Evolutionary conservation across 805 yeast genomes (phyloP).

Genomic region (Wickerhamomyces ciferrii): DNA sequence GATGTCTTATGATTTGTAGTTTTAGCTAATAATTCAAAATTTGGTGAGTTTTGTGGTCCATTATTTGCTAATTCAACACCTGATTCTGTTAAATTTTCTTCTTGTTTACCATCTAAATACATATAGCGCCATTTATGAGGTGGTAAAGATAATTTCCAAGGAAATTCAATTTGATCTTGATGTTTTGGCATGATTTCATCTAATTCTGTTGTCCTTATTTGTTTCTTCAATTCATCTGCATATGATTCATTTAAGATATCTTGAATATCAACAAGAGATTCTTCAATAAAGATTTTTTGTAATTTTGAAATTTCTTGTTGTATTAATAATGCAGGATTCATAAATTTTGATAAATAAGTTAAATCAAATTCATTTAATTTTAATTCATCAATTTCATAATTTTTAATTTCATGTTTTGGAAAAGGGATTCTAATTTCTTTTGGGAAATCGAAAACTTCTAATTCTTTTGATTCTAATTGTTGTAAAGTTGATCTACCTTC

Average conservation of each 20-base stretch:
- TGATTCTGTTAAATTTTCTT: slow-evolving; percentile 24
- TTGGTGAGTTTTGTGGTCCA: slow-evolving; percentile 46
- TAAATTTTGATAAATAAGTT: slow-evolving; percentile 42
- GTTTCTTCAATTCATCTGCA: slow-evolving; percentile 38
- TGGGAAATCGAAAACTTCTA: slow-evolving; percentile 81
- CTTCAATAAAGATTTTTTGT: slow-evolving; percentile 50
- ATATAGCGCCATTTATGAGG: slow-evolving; percentile 88
- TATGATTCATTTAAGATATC: slow-evolving; percentile 56
- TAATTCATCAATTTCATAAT: slow-evolving; percentile 11
- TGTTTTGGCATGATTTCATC: slow-evolving; percentile 53
- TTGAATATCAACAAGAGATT: slow-evolving; percentile 63
- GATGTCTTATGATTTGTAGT: slow-evolving; percentile 24
- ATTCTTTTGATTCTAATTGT: slow-evolving; percentile 68
- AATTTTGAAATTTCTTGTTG: slow-evolving; percentile 34
- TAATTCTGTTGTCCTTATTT: slow-evolving; percentile 54
- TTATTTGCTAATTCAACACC: slow-evolving; percentile 29
- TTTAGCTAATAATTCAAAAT: slow-evolving; percentile 36
- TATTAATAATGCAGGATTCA: slow-evolving; percentile 50
- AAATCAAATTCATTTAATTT: slow-evolving; percentile 36
- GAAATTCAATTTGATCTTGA: slow-evolving; percentile 49
- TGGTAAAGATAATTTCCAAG: slow-evolving; percentile 92
- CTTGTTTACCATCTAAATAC: slow-evolving; percentile 66
- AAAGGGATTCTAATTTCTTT: slow-evolving; percentile 47
- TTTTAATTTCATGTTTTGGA: slow-evolving; percentile 31
- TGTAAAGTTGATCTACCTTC: slow-evolving; percentile 75